Evolutionary conservation across 2,329 filamentous ascomycete species (phyloP).

Genomic region (Periconia sp.): DNA sequence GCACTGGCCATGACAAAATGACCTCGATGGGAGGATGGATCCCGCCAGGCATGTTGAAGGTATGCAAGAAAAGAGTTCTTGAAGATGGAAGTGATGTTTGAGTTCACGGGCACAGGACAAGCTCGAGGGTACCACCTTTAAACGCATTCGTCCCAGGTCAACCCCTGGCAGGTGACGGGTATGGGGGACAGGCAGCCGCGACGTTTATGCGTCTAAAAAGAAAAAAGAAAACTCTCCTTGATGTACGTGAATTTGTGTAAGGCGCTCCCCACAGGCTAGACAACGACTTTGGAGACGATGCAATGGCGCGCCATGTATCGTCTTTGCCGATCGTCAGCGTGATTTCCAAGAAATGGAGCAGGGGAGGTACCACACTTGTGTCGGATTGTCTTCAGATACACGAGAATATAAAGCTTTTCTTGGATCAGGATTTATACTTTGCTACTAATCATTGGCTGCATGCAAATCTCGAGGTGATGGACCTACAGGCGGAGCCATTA

Average conservation of each 20-base stretch:
- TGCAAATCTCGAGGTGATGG: too few relatives aligned
- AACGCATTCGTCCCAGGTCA: background rate
- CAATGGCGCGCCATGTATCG: background rate
- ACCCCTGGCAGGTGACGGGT: background rate
- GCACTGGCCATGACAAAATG: slow-evolving; percentile 24
- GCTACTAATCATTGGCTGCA: too few relatives aligned
- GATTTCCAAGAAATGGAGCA: too few relatives aligned
- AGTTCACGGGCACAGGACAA: background rate
- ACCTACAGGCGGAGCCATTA: too few relatives aligned
- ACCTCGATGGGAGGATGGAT: slow-evolving; percentile 30
- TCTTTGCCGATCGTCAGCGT: background rate
- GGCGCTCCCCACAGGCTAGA: background rate
- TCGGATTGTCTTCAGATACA: too few relatives aligned
- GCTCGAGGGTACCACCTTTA: background rate
- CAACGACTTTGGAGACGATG: too few relatives aligned
- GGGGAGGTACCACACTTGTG: too few relatives aligned
- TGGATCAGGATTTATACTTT: too few relatives aligned
- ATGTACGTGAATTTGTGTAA: background rate
- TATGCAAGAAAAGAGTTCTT: background rate
- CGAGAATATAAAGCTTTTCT: too few relatives aligned
- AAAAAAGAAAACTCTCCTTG: background rate
- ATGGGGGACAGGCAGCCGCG: background rate
- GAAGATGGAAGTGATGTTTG: background rate
- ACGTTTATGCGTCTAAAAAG: background rate
- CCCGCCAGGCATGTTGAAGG: slow-evolving; percentile 28